These are phyloP conservation scores for Paratrimastix pyriformis DNA, from an alignment of 78 protist species.

Conservation along the genomic window DNA sequence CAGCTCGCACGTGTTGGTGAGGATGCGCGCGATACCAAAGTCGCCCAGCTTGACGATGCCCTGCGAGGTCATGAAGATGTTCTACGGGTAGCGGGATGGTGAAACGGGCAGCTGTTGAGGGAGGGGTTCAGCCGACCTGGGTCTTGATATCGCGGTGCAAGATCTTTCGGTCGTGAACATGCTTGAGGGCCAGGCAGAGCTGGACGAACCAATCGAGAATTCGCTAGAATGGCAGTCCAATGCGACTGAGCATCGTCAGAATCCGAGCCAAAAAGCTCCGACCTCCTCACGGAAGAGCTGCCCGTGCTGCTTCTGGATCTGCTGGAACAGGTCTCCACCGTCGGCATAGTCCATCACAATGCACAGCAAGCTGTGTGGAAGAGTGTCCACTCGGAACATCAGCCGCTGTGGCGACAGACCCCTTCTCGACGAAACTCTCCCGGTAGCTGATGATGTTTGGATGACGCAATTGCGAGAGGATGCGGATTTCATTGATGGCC, in stretches of 20 bases:
- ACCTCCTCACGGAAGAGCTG: background rate
- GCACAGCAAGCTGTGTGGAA: no score
- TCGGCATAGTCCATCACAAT: conserved; percentile 83
- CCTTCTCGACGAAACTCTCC: conserved; percentile 55
- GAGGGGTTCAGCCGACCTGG: background rate
- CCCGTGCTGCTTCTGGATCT: background rate
- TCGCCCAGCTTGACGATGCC: conserved; percentile 76
- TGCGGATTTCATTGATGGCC: conserved; percentile 31
- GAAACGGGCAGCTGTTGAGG: background rate
- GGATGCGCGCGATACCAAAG: conserved; percentile 81
- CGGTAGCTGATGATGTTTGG: conserved; percentile 56
- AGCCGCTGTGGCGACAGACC: no score
- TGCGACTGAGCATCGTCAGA: background rate
- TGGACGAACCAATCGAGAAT: conserved; percentile 51
- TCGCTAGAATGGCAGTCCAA: background rate
- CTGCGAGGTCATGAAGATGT: conserved; percentile 59
- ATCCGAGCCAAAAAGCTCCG: background rate
- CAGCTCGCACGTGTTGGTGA: conserved; percentile 44
- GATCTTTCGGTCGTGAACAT: conserved; percentile 62
- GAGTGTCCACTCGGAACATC: no score
- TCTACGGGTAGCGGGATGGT: conserved; percentile 26
- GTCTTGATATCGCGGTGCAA: conserved; percentile 77
- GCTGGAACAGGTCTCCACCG: conserved; percentile 33
- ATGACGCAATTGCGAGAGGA: background rate
- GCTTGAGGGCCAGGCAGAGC: conserved; percentile 58